Percentiles rank a stretch among this genome's conserved stretches.
phyloP scores from a whole-genome alignment of 2,329 filamentous ascomycete genomes.

The Xylariomycetidae sp. region DNA sequence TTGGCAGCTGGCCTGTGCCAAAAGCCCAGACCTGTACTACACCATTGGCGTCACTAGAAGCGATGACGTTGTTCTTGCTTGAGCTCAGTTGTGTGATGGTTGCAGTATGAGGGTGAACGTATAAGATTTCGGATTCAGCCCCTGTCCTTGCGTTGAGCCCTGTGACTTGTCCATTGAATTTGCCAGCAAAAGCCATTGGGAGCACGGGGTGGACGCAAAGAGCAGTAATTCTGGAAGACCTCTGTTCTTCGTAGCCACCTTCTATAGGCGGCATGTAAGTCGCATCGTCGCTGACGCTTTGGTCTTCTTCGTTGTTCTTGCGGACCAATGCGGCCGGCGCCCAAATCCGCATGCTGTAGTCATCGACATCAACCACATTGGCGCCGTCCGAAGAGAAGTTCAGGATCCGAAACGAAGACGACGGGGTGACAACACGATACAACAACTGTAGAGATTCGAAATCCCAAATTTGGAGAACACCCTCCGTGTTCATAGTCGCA shows the following conservation, averaged over 20 bases:
- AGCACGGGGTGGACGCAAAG: conserved; percentile 9
- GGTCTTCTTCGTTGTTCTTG: conserved; percentile 15
- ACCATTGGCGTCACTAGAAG: conserved; percentile 6
- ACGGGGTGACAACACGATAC: conserved; percentile 13
- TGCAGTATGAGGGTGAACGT: conserved; percentile 9
- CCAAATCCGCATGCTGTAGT: conserved; percentile 19
- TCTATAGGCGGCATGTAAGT: conserved; percentile 3
- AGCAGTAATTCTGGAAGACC: conserved; percentile 10
- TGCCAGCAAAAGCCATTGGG: conserved; percentile 12
- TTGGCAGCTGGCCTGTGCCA: neutral
- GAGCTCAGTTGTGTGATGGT: conserved; percentile 3
- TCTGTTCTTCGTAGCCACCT: conserved; percentile 10
- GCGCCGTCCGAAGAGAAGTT: conserved; percentile 15
- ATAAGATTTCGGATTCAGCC: conserved; percentile 3
- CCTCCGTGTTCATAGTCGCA: conserved; percentile 11
- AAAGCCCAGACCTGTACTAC: conserved; percentile 7
- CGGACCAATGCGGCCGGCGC: conserved; percentile 16
- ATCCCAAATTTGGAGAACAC: conserved; percentile 17
- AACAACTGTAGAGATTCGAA: conserved; percentile 15
- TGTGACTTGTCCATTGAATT: conserved; percentile 9
- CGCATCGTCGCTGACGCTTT: conserved; percentile 10
- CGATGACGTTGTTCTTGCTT: conserved; percentile 4
- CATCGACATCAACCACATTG: conserved; percentile 14
- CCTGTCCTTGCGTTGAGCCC: conserved; percentile 9
- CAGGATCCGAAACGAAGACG: conserved; percentile 11